phyloP scores from a whole-genome alignment of 106 monocot genomes.

The Dendrobium chrysotoxum region DNA sequence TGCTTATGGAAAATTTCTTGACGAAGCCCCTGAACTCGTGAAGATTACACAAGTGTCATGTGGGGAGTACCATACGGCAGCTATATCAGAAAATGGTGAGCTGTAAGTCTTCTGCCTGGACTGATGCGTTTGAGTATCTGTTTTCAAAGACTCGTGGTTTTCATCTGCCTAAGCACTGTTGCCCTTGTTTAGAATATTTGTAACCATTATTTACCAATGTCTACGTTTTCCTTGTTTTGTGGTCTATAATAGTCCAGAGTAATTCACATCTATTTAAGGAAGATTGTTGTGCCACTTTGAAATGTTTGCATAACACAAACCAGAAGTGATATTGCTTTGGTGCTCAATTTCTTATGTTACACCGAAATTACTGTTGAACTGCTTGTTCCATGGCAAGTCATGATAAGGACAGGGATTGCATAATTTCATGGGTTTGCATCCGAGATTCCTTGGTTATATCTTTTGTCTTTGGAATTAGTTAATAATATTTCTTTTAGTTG shows the following conservation, averaged over 20 bases:
- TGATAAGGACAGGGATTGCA: not conserved
- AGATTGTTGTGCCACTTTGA: not conserved
- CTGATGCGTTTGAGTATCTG: constrained; percentile 19
- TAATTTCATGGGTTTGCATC: not conserved
- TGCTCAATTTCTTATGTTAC: not conserved
- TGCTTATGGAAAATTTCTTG: constrained; percentile 87
- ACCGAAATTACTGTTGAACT: not conserved
- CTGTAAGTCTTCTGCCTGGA: constrained; percentile 83
- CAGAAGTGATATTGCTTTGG: not conserved
- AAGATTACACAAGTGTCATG: constrained; percentile 79
- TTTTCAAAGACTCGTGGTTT: constrained; percentile 27
- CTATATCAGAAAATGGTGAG: constrained; percentile 92
- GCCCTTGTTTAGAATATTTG: not conserved
- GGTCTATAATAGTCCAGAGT: not conserved
- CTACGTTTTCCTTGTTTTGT: not conserved
- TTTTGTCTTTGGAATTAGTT: not conserved
- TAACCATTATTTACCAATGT: not conserved
- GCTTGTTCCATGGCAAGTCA: not conserved
- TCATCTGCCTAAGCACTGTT: constrained; percentile 3
- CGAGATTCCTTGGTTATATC: not conserved
- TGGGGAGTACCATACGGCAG: constrained; percentile 95
- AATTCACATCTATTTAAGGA: not conserved
- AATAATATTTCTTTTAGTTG: not conserved
- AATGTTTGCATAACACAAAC: not conserved
- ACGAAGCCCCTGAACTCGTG: constrained; percentile 94